Evolutionary conservation across 1,139 yeast species (phyloP).

Genomic region (Zygoascus sp.): DNA sequence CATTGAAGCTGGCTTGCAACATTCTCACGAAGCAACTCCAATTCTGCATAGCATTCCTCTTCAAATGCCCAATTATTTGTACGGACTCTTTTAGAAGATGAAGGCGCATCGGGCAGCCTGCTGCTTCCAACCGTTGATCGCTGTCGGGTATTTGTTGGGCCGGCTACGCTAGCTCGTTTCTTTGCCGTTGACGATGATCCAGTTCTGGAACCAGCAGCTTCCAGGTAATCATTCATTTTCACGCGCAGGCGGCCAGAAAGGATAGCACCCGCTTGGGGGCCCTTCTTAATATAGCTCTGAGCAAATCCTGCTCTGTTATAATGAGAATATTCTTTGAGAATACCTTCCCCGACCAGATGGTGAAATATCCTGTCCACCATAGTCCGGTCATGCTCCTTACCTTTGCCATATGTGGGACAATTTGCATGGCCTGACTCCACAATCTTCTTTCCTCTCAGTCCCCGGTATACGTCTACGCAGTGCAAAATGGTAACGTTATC

Average conservation of each 20-base stretch:
- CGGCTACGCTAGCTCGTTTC: slow-evolving; percentile 2
- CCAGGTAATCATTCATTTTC: slow-evolving; percentile 33
- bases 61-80: slow-evolving; percentile 10
- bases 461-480: slow-evolving; percentile 80
- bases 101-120: not conserved
- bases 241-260: slow-evolving; percentile 45
- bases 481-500: slow-evolving; percentile 70
- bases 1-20: slow-evolving; percentile 12
- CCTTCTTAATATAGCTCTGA: slow-evolving; percentile 62
- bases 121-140: not conserved
- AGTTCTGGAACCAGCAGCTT: not conserved
- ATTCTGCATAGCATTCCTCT: slow-evolving; percentile 19
- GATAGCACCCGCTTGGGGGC: slow-evolving; percentile 49
- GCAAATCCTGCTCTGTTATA: slow-evolving; percentile 78
- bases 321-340: slow-evolving; percentile 65
- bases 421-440: slow-evolving; percentile 57
- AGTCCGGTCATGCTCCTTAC: slow-evolving; percentile 56
- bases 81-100: not conserved
- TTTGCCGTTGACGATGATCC: not conserved
- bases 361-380: slow-evolving; percentile 81
- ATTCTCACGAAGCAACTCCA: slow-evolving; percentile 16
- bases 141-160: too few species aligned
- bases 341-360: slow-evolving; percentile 63
- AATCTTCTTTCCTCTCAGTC: slow-evolving; percentile 62
- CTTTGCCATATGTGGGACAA: slow-evolving; percentile 63